phyloP scores from a whole-genome alignment of 139 green algal genomes.

The Asterochloris erici region DNA sequence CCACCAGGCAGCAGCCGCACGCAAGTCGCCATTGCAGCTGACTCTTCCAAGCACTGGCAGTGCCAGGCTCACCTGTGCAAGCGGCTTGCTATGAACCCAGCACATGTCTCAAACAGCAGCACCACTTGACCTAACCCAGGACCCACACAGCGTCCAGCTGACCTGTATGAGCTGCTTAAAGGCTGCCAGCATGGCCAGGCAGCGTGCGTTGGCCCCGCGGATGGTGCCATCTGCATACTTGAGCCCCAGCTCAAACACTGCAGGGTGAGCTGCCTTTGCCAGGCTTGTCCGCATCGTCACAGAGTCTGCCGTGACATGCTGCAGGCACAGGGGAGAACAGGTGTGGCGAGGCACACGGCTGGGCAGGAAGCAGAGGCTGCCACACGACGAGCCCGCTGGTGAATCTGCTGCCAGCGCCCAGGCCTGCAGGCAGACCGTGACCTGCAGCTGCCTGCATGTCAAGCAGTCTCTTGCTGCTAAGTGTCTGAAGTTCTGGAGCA shows the following conservation, averaged over 20 bases:
- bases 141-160: no score
- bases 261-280: slow-evolving; percentile 40
- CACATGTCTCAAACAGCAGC: no score
- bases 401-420: no score
- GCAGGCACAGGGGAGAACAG: background rate
- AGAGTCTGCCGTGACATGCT: background rate
- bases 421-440: no score
- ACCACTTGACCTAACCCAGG: no score
- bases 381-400: no score
- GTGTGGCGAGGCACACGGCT: background rate
- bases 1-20: no score
- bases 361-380: background rate
- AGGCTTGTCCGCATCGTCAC: background rate
- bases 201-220: slow-evolving; percentile 74
- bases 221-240: slow-evolving; percentile 74
- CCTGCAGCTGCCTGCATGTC: no score
- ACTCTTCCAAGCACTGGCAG: background rate
- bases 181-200: slow-evolving; percentile 82
- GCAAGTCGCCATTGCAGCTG: background rate
- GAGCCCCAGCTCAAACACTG: slow-evolving; percentile 77
- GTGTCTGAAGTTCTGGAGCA: no score
- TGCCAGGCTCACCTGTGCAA: background rate
- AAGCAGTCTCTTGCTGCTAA: no score
- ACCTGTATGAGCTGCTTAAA: slow-evolving; percentile 65
- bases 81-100: no score